Conservation (phyloP, 2,329 filamentous ascomycete species). For the Aureobasidium leucospermi region DNA sequence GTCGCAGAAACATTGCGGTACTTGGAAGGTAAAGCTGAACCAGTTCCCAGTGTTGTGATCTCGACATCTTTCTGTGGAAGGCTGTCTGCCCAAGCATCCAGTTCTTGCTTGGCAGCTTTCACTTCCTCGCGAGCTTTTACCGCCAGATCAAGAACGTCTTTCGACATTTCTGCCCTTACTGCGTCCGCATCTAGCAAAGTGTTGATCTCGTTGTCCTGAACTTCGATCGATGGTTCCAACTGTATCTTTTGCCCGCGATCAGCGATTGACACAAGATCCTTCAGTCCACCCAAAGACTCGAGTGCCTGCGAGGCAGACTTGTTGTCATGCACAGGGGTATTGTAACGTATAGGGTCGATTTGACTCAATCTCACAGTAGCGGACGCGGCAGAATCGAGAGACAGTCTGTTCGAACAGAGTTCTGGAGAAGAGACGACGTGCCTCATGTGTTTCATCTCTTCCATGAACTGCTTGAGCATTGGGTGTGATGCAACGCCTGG, state of each 20-base stretch:
- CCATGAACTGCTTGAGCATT: constrained; percentile 62
- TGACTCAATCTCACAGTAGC: constrained; percentile 62
- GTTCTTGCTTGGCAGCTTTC: constrained; percentile 33
- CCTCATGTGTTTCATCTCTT: constrained; percentile 50
- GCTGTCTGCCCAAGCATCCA: constrained; percentile 52
- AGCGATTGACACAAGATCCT: constrained; percentile 23
- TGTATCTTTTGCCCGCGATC: constrained; percentile 28
- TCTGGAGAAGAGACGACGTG: constrained; percentile 75
- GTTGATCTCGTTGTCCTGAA: constrained; percentile 42
- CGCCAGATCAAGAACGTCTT: constrained; percentile 49
- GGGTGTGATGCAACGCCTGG: constrained; percentile 56
- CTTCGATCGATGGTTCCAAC: constrained; percentile 30
- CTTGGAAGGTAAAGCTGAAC: constrained; percentile 82
- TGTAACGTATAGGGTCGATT: constrained; percentile 68
- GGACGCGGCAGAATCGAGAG: constrained; percentile 58
- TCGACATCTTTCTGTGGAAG: constrained; percentile 71
- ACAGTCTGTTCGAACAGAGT: constrained; percentile 65
- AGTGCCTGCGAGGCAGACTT: constrained; percentile 23
- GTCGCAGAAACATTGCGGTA: constrained; percentile 93
- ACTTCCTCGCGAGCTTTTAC: constrained; percentile 32
- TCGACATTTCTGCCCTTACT: constrained; percentile 36
- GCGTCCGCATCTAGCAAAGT: constrained; percentile 43
- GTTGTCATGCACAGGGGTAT: constrained; percentile 60
- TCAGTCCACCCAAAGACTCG: background rate
- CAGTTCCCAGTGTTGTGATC: constrained; percentile 81